A percentile compares a stretch with the other conserved stretches of the same genome.
Conservation (phyloP, 108 stramenopile genomes). For the Mediolabrus comicus region DNA sequence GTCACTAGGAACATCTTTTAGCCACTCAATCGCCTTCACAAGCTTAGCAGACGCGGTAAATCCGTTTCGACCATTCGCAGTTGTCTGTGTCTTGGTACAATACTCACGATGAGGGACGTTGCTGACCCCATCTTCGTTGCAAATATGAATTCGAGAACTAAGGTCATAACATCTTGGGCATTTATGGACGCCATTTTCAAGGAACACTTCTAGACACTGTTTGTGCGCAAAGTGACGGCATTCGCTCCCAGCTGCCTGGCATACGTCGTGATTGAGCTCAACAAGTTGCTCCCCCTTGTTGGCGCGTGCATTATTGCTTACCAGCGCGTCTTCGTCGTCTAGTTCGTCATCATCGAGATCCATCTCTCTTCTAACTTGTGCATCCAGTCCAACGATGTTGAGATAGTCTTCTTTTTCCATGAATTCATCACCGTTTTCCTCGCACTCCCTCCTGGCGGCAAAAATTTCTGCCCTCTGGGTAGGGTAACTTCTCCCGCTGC, state of each 20-base stretch:
- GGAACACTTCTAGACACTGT: conserved; percentile 22
- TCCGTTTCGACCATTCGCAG: conserved; percentile 5
- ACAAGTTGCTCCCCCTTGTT: conserved; percentile 9
- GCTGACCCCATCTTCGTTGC: not conserved
- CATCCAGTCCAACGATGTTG: conserved; percentile 2
- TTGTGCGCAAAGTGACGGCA: conserved; percentile 33
- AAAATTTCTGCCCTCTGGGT: conserved; percentile 20
- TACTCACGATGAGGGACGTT: not conserved
- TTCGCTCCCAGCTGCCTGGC: conserved; percentile 26
- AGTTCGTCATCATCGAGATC: conserved; percentile 14
- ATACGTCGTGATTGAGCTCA: not conserved
- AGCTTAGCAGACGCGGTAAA: conserved; percentile 49
- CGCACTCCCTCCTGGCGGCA: not conserved
- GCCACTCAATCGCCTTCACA: conserved; percentile 33
- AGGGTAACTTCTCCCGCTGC: conserved; percentile 10
- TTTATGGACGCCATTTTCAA: not conserved
- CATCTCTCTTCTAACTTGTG: not conserved
- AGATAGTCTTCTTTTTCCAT: conserved; percentile 8
- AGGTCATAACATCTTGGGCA: conserved; percentile 43
- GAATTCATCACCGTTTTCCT: conserved; percentile 11
- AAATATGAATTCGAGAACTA: conserved; percentile 13
- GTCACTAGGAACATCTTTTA: conserved; percentile 18
- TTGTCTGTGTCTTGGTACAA: conserved; percentile 23
- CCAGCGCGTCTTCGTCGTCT: conserved; percentile 16
- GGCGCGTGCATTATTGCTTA: not conserved